Evolutionary conservation across 176 grass and related monocot species (phyloP).

Genomic region (Pontederia crassipes): DNA sequence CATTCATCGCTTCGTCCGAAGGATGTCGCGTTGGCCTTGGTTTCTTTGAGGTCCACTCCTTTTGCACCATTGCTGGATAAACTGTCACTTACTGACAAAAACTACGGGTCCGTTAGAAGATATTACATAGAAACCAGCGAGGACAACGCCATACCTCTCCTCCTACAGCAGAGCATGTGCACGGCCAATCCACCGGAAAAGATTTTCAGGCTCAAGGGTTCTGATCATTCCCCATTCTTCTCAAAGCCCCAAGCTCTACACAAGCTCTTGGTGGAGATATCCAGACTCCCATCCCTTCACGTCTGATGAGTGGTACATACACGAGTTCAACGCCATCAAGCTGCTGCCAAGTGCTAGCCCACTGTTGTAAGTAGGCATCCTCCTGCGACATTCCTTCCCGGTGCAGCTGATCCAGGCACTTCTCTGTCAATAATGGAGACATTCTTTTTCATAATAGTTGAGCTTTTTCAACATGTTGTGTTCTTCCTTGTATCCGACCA

Average conservation of each 20-base stretch:
- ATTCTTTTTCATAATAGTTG: too few relatives aligned
- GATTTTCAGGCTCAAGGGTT: slow-evolving; percentile 63
- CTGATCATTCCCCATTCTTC: slow-evolving; percentile 93
- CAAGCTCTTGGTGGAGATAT: slow-evolving; percentile 67
- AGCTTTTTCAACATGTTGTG: too few relatives aligned
- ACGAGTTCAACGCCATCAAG: too few relatives aligned
- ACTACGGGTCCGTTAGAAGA: slow-evolving; percentile 65
- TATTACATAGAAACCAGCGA: slow-evolving; percentile 79
- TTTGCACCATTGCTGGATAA: slow-evolving; percentile 76
- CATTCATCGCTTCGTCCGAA: background rate
- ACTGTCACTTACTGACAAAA: slow-evolving; percentile 47
- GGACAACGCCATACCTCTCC: slow-evolving; percentile 69
- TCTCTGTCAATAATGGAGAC: background rate
- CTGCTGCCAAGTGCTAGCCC: background rate
- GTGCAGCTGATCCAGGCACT: background rate
- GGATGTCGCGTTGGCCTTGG: slow-evolving; percentile 77
- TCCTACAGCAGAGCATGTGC: slow-evolving; percentile 68
- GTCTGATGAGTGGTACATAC: slow-evolving; percentile 18
- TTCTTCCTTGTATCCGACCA: too few relatives aligned
- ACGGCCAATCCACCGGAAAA: slow-evolving; percentile 53
- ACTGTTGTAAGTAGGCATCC: too few relatives aligned
- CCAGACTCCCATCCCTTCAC: slow-evolving; percentile 28
- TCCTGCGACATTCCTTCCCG: background rate
- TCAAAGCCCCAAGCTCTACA: slow-evolving; percentile 87
- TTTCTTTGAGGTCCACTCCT: slow-evolving; percentile 82